Base-by-base conservation (phyloP, 768 basidiomycete species). In the Termitomyces sp. region DNA sequence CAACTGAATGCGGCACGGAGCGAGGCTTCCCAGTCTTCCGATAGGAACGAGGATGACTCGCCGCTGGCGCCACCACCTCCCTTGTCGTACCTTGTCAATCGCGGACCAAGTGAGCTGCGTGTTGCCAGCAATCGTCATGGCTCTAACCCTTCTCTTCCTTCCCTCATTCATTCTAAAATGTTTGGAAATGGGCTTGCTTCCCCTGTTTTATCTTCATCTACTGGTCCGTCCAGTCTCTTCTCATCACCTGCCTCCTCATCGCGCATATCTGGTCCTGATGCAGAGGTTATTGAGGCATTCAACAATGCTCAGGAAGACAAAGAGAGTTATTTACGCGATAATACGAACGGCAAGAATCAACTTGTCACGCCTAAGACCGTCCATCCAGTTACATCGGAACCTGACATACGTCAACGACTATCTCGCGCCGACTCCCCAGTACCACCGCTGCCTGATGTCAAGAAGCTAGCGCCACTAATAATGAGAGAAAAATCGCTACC, bases 11-110 rank as follows among this genome's bases (percentile, higher is more conserved):
- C 58, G 7, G 69, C 65, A 42, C 67, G 71, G 41, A 70, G 70
- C 30, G 71, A 72, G 11, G 67, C 73, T 16, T 65, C 75, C 6
- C 78, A 76, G 16, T 76, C 75, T 13, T 57, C 73, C 27, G 81
- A 78, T 61, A 78, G 70, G 42, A 70, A 67, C 45, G 88, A 91
- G 3, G 91, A 93, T 65, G 85, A 90, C 63, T 71, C 79, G 9
- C 94, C 92, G 4, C 76, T 97, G 42, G 86, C 90, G 3, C 96
- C 95, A 0, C 96, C 96, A 3, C 96, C 96, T 5, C 89, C 93
- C 5, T 68, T 98, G 54, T 93, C 93, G 0, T 95, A 94, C 73
- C 81, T 98, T 49, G 93, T 93, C 61, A 78, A 81, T 58, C 81
- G 81, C 44, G 78, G 81, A n/a, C 81, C 84, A 46, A 76, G 77